Evolutionary conservation across 805 yeast genomes (phyloP).

Genomic region (Wickerhamiella australiensis): DNA sequence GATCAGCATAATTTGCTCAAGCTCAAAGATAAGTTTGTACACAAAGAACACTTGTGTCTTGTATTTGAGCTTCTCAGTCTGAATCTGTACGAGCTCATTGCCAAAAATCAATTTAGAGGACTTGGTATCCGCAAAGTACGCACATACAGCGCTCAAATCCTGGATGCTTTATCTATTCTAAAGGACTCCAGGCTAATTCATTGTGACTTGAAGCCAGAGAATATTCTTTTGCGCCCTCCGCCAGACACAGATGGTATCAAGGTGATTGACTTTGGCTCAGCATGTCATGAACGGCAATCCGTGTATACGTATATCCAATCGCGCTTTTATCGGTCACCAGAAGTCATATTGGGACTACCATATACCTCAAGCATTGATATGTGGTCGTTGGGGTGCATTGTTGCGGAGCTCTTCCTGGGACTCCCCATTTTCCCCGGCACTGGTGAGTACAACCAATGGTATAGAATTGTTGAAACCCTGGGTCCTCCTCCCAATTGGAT

Average conservation of each 20-base stretch:
- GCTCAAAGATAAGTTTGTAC: constrained; percentile 78
- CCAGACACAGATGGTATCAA: constrained; percentile 79
- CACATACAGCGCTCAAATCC: constrained; percentile 63
- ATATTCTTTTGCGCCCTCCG: constrained; percentile 56
- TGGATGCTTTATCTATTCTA: constrained; percentile 68
- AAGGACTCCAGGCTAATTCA: constrained; percentile 80
- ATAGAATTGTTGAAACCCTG: constrained; percentile 67
- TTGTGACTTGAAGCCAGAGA: constrained; percentile 95
- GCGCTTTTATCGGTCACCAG: constrained; percentile 88
- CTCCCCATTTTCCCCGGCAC: constrained; percentile 91
- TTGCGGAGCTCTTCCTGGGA: constrained; percentile 82
- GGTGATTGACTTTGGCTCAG: constrained; percentile 91
- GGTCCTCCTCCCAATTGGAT: constrained; percentile 90
- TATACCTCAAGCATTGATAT: constrained; percentile 88
- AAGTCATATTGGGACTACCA: constrained; percentile 81
- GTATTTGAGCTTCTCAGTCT: constrained; percentile 84
- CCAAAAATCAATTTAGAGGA: constrained; percentile 90
- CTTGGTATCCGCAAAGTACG: constrained; percentile 67
- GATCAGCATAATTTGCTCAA: constrained; percentile 66
- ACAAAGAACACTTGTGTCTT: constrained; percentile 81
- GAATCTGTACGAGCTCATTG: constrained; percentile 77
- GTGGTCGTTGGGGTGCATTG: constrained; percentile 94
- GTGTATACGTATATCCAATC: constrained; percentile 87
- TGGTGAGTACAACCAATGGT: constrained; percentile 82
- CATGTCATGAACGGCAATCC: constrained; percentile 84